Base-by-base conservation (phyloP, 768 basidiomycete species). In the Panaeolus cyanescens region DNA sequence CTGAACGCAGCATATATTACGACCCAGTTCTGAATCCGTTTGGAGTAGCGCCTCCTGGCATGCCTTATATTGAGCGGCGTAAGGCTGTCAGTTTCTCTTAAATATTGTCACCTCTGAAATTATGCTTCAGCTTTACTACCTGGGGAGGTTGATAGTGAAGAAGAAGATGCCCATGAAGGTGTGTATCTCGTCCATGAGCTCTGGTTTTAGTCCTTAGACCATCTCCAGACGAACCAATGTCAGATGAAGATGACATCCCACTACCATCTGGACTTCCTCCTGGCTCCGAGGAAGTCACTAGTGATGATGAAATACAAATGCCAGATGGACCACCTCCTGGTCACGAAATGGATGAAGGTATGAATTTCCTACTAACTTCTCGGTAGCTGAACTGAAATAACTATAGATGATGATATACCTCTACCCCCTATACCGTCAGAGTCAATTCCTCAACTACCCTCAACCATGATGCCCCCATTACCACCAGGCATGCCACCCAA, bases 61-160 rank as follows among this genome's bases (percentile, higher is more conserved):
- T 97, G 95, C 94, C 93, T n/a, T 98, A 97, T 74, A 77, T 85
- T 60, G 93, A 98, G 72, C 76, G 90, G 77, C 84, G 95, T 96
- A 67, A 75, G 91, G 79, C n/a, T 50, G 22, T 55, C 61, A 34
- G 13, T 37, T 40, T 37, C 34, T 31, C 15, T 36, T 59, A 7
- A 20, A 28, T 8, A 22, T 62, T 19, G 22, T 60, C 30, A 63
- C 42, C 12, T 4, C 19, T 58, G n/a, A 32, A 30, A 25, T 64
- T 60, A 36, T 20, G 33, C 31, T 39, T 3, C 64, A 92, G 90
- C 89, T 31, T 75, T 87, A 2, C 72, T 79, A 31, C 83, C 85
- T 10, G 87, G 84, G 25, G 91, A 92, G 69, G 75, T 83, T 31
- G 83, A 85, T 63, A 86, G 82, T 61, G 88, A 89, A 20, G 85